Conservation (phyloP, 305 asterid species). For the Solanum aculeatissimum region DNA sequence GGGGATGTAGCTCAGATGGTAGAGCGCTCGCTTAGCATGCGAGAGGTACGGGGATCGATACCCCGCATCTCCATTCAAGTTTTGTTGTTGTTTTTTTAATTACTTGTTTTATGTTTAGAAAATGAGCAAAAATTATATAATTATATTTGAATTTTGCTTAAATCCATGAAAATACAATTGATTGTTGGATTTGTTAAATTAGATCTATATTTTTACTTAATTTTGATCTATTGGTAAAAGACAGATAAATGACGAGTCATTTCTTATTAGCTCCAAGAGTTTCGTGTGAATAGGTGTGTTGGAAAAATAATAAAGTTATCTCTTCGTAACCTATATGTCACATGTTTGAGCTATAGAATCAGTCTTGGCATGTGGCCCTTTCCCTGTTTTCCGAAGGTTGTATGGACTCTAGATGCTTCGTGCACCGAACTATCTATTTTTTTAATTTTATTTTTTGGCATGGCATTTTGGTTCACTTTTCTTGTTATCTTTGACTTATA, state of each 20-base stretch:
- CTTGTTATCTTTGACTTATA: neutral
- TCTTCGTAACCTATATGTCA: neutral
- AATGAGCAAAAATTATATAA: too few relatives aligned
- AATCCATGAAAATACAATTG: too few relatives aligned
- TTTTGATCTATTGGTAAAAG: too few relatives aligned
- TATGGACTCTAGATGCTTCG: neutral
- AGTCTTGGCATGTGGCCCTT: neutral
- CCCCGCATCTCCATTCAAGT: constrained; percentile 61
- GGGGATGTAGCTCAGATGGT: constrained; percentile 98
- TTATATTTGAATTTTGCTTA: too few relatives aligned
- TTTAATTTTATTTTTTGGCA: constrained; percentile 5
- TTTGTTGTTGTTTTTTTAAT: too few relatives aligned
- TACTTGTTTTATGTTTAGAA: too few relatives aligned
- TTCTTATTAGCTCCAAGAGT: neutral
- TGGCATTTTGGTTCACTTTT: neutral
- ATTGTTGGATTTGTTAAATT: too few relatives aligned
- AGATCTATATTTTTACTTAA: too few relatives aligned
- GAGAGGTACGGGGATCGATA: constrained; percentile 98
- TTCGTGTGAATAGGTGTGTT: neutral
- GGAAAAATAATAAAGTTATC: neutral
- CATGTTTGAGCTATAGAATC: neutral
- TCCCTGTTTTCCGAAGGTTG: neutral
- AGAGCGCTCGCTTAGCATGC: constrained; percentile 98
- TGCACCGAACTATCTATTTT: neutral
- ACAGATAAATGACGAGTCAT: too few relatives aligned